phyloP scores from a whole-genome alignment of 2,329 filamentous ascomycete genomes.

The Mycosphaerella arachidis region DNA sequence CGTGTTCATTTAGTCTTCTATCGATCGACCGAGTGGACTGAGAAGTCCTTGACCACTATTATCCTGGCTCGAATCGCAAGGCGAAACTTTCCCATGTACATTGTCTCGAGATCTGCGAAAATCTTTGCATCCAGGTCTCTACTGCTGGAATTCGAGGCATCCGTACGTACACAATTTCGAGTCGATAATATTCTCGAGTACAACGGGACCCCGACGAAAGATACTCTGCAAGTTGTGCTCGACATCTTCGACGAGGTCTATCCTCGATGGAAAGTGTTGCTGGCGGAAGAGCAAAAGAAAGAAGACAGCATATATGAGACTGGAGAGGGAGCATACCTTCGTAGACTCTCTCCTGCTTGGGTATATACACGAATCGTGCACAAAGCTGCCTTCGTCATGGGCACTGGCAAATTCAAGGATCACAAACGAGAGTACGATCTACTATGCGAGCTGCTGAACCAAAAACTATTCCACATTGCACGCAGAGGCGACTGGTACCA shows the following conservation, averaged over 20 bases:
- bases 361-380: slow-evolving; percentile 90
- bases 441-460: slow-evolving; percentile 68
- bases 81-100: slow-evolving; percentile 81
- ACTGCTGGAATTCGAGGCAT: slow-evolving; percentile 83
- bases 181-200: slow-evolving; percentile 81
- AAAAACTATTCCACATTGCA: slow-evolving; percentile 79
- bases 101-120: slow-evolving; percentile 82
- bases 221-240: slow-evolving; percentile 63
- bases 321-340: slow-evolving; percentile 82
- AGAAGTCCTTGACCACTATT: slow-evolving; percentile 91
- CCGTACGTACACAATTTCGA: slow-evolving; percentile 72
- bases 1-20: slow-evolving; percentile 95
- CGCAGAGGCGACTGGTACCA: slow-evolving; percentile 92
- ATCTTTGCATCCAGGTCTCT: slow-evolving; percentile 75
- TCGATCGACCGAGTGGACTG: slow-evolving; percentile 91
- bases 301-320: slow-evolving; percentile 73
- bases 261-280: slow-evolving; percentile 70
- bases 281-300: slow-evolving; percentile 71
- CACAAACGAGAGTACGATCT: slow-evolving; percentile 72
- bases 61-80: slow-evolving; percentile 87
- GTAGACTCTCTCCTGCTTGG: slow-evolving; percentile 85
- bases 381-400: slow-evolving; percentile 75
- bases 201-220: slow-evolving; percentile 63
- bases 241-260: slow-evolving; percentile 70
- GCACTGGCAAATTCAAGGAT: slow-evolving; percentile 64